Base-by-base conservation (phyloP, 1,284 basidiomycete species). In the Marasmius tenuissimus region DNA sequence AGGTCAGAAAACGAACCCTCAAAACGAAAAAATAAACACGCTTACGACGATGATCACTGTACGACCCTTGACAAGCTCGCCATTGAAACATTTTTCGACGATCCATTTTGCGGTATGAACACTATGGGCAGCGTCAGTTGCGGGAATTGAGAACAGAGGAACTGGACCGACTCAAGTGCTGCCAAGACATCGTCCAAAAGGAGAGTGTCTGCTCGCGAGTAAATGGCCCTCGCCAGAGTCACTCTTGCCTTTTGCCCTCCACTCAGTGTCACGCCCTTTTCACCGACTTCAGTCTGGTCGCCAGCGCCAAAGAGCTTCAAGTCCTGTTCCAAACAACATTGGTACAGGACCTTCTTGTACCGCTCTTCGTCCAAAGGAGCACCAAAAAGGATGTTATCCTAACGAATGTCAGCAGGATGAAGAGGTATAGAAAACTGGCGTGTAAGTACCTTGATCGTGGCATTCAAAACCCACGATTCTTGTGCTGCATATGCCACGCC, bases 361-460 rank as follows among this genome's bases (percentile, higher is more conserved):
- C 94, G 84, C 45, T 81, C 80, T 69, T 88, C 84, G 63, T 92
- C 83, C 65, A 83, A 93, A 0, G 88, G 85, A 4, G 89, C 77
- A 38, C 91, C 90, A 72, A 97, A 97, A 33, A 95, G 67, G 64
- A 97, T 95, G 68, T 97, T 97, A 54, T 93, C 88, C 69, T 78
- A 45, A 9, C n/a, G 16, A 33, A 53, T 34, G 33, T 18, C 37
- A 53, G 11, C 18, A 33, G 7, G 18, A 53, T 3, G 51, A 53
- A 3, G 12, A n/a, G 4, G 48, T 42, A 16, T 81, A 82, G 76
- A 61, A 60, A 38, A 83, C 61, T 81, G 83, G 58, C 78, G 76
- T 73, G 9, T 45, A 61, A 2, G 56, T 53, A 70, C 74, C 67
- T 76, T 73, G 63, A 78, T 78, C 3, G 73, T 78, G 60, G 77